A percentile compares a stretch with the other conserved stretches of the same genome.
Conservation (phyloP, 2,329 filamentous ascomycete species). For the Botrytis galanthina region DNA sequence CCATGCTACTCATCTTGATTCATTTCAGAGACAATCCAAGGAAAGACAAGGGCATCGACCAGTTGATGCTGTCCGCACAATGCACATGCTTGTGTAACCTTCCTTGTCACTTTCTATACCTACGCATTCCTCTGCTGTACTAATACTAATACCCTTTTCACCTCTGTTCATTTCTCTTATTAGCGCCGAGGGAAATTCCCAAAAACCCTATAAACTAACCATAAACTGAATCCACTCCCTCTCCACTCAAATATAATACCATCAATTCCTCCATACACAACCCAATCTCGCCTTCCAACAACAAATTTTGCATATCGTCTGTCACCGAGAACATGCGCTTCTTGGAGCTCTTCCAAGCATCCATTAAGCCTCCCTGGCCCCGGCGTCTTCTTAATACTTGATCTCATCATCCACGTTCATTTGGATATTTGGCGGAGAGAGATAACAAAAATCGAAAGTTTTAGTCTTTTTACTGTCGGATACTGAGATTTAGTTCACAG, state of each 20-base stretch:
- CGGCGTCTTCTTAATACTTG: conserved; percentile 26
- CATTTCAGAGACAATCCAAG: not conserved
- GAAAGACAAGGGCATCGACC: not conserved
- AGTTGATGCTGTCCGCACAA: not conserved
- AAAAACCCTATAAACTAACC: not conserved
- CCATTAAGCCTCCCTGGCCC: conserved; percentile 30
- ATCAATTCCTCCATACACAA: conserved; percentile 14
- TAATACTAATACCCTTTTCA: not conserved
- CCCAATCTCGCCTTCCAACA: conserved; percentile 21
- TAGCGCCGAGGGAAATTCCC: not conserved
- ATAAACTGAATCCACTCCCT: conserved; percentile 17
- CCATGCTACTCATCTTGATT: not conserved
- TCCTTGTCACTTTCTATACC: not conserved
- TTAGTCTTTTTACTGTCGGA: not conserved
- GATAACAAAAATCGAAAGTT: not conserved
- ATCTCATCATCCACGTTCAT: conserved; percentile 1
- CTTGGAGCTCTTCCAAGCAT: conserved; percentile 24
- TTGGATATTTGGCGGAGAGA: conserved; percentile 10
- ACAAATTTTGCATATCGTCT: conserved; percentile 25
- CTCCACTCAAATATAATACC: conserved; percentile 22
- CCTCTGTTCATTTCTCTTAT: not conserved
- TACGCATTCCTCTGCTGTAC: not conserved
- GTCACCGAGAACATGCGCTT: conserved; percentile 36
- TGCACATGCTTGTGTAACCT: conserved; percentile 1
- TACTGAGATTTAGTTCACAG: not conserved